phyloP scores from a whole-genome alignment of 441 rosid genomes.

The Erodium texanum region DNA sequence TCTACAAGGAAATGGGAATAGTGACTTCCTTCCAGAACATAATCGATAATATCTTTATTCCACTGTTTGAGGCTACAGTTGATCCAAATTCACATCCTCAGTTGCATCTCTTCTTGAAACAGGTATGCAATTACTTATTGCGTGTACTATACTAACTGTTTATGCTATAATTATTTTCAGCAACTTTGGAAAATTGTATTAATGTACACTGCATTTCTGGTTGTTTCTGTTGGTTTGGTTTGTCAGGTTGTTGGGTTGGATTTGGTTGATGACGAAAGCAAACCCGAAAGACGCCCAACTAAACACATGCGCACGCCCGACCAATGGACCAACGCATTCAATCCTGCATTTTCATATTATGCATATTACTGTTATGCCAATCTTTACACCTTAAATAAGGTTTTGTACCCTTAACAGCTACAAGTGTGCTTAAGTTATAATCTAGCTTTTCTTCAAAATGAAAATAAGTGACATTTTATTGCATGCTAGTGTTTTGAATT shows the following conservation, averaged over 20 bases:
- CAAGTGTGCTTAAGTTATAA: not conserved
- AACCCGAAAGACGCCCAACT: conserved; percentile 98
- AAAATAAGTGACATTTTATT: not conserved
- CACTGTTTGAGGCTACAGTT: conserved; percentile 92
- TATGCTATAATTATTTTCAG: not conserved
- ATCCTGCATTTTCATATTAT: conserved; percentile 94
- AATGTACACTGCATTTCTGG: no score
- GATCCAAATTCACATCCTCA: conserved; percentile 66
- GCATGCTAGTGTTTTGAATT: conserved; percentile 8
- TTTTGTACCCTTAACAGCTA: no score
- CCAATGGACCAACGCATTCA: conserved; percentile 93
- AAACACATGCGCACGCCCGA: conserved; percentile 99
- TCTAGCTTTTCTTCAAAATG: not conserved
- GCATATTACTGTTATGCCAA: conserved; percentile 95
- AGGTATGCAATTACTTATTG: conserved; percentile 36
- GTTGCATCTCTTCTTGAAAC: conserved; percentile 80
- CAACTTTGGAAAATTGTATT: not conserved
- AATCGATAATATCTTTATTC: conserved; percentile 91
- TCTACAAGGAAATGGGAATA: conserved; percentile 98
- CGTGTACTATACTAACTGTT: not conserved
- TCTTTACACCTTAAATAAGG: conserved; percentile 59
- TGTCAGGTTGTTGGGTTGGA: conserved; percentile 94
- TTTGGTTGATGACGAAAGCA: conserved; percentile 97
- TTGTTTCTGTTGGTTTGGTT: conserved; percentile 11
- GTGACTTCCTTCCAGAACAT: conserved; percentile 98